Base-by-base conservation (phyloP, 345 rosid species). In the Rubroshorea leprosula region DNA sequence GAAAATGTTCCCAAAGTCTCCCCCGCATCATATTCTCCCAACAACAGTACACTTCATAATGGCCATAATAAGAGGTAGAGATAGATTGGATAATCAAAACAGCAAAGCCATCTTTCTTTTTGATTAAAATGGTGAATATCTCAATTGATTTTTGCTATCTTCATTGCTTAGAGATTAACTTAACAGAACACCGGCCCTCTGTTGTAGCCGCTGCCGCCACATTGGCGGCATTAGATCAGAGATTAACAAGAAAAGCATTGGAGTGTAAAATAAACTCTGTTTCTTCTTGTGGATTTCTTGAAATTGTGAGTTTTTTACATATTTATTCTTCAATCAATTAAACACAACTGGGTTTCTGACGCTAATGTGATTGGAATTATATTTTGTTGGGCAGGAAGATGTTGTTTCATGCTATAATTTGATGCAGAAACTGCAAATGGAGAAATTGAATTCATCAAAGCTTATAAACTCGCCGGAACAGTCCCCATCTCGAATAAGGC, bases 171-270 rank as follows among this genome's bases (percentile, higher is more conserved):
- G 89, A 73, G 62, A 72, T 71, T 54, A 70, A 70, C 65, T 59
- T 74, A 63, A 55, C 57, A 62, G 70, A 72, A 39, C 61, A 72
- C 52, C 69, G 80, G 49, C 89, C 93, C 4, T 82, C 93, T 20
- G 62, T 56, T 9, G 51, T 82, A 49, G 93, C 84, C 1, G 76
- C 74, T 6, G 88, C 89, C 10, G 81, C 89, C 9, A 58, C 74
- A 23, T 61, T 80, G 54, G 68, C 69, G 38, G 77, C 75, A 49
- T 53, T 72, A 49, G 73, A 74, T 66, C 67, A 64, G 24, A 63
- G 58, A 24, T 49, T 75, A 44, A 71, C 81, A 49, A 78, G 63
- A 72, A 45, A 62, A n/a, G 66, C 47, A 54, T 49, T 82, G 75
- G 83, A 70, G 69, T 19, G 50, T 51, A 73, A 35, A 48, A 19